Evolutionary conservation across 306 rosid species (phyloP).

Genomic region (Inga leiocalycina): DNA sequence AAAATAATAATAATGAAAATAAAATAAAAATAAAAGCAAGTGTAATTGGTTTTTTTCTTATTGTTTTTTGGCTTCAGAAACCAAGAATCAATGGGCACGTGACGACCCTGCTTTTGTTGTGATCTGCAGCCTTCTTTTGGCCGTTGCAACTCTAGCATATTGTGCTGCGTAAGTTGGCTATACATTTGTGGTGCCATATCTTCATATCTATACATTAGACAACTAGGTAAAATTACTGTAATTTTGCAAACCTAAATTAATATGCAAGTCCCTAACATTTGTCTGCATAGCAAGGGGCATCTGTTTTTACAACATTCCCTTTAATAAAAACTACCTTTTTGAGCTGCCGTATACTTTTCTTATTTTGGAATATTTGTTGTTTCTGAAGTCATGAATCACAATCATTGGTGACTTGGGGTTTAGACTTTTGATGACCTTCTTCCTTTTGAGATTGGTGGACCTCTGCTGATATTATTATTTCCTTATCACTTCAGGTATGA

Average conservation of each 20-base stretch:
- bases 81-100: conserved; percentile 99
- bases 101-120: conserved; percentile 99
- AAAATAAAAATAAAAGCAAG: background rate
- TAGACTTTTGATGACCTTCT: conserved; percentile 15
- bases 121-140: conserved; percentile 95
- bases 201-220: conserved; percentile 13
- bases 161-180: conserved; percentile 93
- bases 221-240: conserved; percentile 26
- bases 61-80: conserved; percentile 68
- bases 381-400: conserved; percentile 19
- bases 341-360: background rate
- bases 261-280: conserved; percentile 24
- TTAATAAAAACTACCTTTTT: background rate
- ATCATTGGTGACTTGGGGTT: conserved; percentile 7
- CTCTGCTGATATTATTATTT: conserved; percentile 31
- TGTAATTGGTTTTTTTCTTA: conserved; percentile 29
- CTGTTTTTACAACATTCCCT: conserved; percentile 7
- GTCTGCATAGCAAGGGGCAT: conserved; percentile 22
- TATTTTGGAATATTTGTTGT: conserved; percentile 11
- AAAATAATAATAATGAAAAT: background rate
- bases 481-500: conserved; percentile 75
- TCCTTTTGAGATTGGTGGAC: conserved; percentile 12
- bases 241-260: conserved; percentile 16
- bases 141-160: conserved; percentile 85
- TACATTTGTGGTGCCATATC: conserved; percentile 36